phyloP scores from a whole-genome alignment of 1,284 basidiomycete species.

The Ceratobasidium sp. region DNA sequence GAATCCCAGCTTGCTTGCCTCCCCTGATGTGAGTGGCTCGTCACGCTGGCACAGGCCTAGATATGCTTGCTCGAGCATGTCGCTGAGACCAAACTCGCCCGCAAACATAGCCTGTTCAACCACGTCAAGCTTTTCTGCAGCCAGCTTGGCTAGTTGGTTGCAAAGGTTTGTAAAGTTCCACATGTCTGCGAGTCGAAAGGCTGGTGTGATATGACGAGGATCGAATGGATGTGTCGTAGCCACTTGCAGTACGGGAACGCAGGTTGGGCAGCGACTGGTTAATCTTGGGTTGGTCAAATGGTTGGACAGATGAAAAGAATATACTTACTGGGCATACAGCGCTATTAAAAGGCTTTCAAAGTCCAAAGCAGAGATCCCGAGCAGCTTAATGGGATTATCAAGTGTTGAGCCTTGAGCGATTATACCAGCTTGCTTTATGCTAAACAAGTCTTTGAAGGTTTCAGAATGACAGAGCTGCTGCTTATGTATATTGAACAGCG shows the following conservation, averaged over 20 bases:
- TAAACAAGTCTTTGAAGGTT: background rate
- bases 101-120: constrained; percentile 57
- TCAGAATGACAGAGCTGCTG: background rate
- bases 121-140: constrained; percentile 50
- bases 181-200: constrained; percentile 20
- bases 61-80: constrained; percentile 53
- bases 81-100: constrained; percentile 54
- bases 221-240: background rate
- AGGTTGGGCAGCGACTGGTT: background rate
- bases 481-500: background rate
- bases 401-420: background rate
- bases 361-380: background rate
- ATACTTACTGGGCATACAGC: background rate
- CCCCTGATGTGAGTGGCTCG: constrained; percentile 54
- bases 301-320: too few relatives aligned
- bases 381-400: background rate
- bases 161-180: constrained; percentile 11
- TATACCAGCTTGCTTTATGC: background rate
- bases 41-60: constrained; percentile 56
- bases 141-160: background rate
- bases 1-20: constrained; percentile 56
- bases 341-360: background rate
- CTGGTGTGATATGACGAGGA: background rate
- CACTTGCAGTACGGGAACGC: background rate
- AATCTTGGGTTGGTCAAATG: too few relatives aligned